Evolutionary conservation across 2,329 filamentous ascomycete genomes (phyloP).

Genomic region (Epichloe typhina): DNA sequence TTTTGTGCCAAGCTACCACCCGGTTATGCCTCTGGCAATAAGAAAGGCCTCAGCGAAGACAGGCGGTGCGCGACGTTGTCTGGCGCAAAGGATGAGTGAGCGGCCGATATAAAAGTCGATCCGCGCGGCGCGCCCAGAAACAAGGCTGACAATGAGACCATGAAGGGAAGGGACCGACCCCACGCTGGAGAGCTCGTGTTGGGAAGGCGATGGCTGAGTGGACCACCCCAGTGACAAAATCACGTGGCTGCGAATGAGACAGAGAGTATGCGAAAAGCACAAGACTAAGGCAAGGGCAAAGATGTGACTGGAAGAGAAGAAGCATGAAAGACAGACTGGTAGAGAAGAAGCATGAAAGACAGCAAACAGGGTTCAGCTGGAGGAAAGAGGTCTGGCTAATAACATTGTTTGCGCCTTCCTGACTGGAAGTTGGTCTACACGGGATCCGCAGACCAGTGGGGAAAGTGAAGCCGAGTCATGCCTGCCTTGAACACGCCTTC

Average conservation of each 20-base stretch:
- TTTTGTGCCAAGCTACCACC: background rate
- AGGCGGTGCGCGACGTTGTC: constrained; percentile 11
- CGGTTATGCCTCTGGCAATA: background rate
- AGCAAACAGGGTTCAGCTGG: too few species aligned
- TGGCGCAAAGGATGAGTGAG: constrained; percentile 14
- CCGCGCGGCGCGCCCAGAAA: constrained; percentile 11
- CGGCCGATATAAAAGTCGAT: constrained; percentile 21
- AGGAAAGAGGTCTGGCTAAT: too few species aligned
- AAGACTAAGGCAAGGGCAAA: too few species aligned
- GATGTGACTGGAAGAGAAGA: too few species aligned
- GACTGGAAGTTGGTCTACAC: too few species aligned
- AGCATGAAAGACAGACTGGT: too few species aligned
- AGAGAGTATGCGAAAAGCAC: background rate
- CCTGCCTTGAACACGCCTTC: background rate
- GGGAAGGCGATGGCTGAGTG: background rate
- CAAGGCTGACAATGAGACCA: constrained; percentile 7
- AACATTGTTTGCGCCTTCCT: too few species aligned
- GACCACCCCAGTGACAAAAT: background rate
- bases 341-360: too few species aligned
- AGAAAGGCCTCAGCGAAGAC: background rate
- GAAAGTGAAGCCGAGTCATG: background rate
- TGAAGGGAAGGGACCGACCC: background rate
- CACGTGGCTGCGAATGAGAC: background rate
- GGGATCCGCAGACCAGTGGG: too few species aligned
- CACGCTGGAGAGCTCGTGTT: background rate